Percentiles rank a stretch among this genome's conserved stretches.
Evolutionary conservation across 371 early-diverging fungal genomes (phyloP).

Genomic region (Syncephalastrum racemosum): DNA sequence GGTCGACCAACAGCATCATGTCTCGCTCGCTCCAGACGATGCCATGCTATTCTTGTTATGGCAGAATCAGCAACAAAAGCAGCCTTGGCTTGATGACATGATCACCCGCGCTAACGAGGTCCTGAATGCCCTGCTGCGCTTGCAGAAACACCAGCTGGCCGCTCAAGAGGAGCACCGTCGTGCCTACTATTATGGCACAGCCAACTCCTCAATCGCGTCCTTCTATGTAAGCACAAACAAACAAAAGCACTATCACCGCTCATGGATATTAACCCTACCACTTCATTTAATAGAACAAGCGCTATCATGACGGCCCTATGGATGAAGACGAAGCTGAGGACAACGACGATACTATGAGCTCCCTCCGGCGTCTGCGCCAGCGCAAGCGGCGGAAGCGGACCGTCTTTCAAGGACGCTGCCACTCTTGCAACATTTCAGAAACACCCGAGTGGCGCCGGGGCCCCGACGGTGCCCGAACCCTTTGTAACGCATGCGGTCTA

Average conservation of each 20-base stretch:
- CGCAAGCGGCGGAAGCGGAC: conserved; percentile 28
- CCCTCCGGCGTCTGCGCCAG: conserved; percentile 6
- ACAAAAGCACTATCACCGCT: conserved; percentile 3
- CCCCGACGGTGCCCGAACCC: conserved; percentile 64
- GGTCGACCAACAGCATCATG: conserved; percentile 8
- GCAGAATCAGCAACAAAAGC: not conserved
- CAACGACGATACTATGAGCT: conserved; percentile 3
- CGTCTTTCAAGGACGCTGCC: conserved; percentile 52
- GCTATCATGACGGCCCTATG: not conserved
- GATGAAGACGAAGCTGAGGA: conserved; percentile 7
- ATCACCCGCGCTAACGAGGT: conserved; percentile 19
- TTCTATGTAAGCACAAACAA: conserved; percentile 10
- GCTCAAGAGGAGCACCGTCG: conserved; percentile 13
- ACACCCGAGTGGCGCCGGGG: conserved; percentile 77
- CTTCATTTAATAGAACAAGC: not conserved
- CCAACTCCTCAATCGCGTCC: conserved; percentile 3
- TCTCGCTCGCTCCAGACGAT: conserved; percentile 3
- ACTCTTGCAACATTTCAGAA: conserved; percentile 61
- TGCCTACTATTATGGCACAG: not conserved
- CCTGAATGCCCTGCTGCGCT: conserved; percentile 18
- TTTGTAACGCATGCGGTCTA: conserved; percentile 72
- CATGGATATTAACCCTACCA: not conserved
- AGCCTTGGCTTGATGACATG: conserved; percentile 18
- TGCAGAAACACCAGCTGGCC: conserved; percentile 21
- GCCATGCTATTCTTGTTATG: not conserved